Base-by-base conservation (phyloP, 495 filamentous ascomycete species). In the Thermothielavioides terrestris region DNA sequence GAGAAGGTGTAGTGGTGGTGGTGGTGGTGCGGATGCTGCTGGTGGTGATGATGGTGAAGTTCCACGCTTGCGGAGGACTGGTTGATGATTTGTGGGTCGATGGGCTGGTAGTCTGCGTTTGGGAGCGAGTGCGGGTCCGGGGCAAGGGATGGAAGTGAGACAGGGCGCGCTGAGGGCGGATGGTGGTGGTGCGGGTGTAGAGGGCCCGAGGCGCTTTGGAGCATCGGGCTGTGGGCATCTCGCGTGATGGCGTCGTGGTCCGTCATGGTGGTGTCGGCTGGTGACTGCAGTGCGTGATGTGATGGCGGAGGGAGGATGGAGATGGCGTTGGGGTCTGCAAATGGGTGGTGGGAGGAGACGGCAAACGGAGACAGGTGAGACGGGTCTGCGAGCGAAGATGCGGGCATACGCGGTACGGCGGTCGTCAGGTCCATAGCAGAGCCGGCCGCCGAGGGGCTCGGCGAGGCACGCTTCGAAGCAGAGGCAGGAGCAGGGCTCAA, bases 81-180 rank as follows among this genome's bases (percentile, higher is more conserved):
- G 12, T 58, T 69, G 49, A 76, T 76, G 47, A 76, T 72, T 50
- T 73, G 70, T n/a, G 73, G 73, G 49, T 76, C 69, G 57, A 76
- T 73, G 1, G 72, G 72, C 20, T 73, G 68, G 60, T 71, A 75
- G 11, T 34, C 50, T 6, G 38, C 15, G 30, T 26, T 20, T 38
- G 38, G 21, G 2, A 36, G 21, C 6, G 38, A 65, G 7, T 49
- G 35, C 20, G 44, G 44, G n/a, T 20, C 14, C 58, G 21, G 46
- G 41, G 7, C 38, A 42, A 58, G 46, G 55, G 57, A 6, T 50
- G 47, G 15, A 58, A 64, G 30, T 21, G 31, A 42, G 52, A 14
- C 57, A 46, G 41, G 56, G 57, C n/a, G 58, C 27, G 46, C 3
- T 48, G 40, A 23, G 22, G 27, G 6, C 18, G 35, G 23, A 21